Percentiles rank a stretch among this genome's conserved stretches.
Conservation (phyloP, 257 asterid species). For the Solanum ossicruentum region DNA sequence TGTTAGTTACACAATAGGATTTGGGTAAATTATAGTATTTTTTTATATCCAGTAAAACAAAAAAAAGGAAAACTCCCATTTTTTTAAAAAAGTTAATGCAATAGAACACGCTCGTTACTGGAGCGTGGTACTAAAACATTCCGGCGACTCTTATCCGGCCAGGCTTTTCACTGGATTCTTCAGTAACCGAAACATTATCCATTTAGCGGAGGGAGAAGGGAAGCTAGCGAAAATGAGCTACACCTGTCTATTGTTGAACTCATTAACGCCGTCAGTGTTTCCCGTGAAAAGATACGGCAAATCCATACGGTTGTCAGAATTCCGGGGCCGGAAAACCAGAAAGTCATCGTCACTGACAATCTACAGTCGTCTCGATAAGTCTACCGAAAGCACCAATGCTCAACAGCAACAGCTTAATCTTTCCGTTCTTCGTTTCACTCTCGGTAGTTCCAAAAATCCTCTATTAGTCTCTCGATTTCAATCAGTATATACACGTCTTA, state of each 20-base stretch:
- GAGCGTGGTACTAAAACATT: not conserved
- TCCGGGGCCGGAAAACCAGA: not conserved
- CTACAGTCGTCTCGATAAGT: conserved; percentile 20
- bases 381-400: conserved; percentile 12
- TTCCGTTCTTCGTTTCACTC: conserved; percentile 92
- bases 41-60: not conserved
- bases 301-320: conserved; percentile 8
- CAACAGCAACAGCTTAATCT: conserved; percentile 55
- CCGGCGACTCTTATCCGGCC: not conserved
- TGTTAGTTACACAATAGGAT: too few relatives aligned
- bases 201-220: not conserved
- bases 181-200: not conserved
- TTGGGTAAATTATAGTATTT: too few relatives aligned
- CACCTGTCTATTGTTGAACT: not conserved
- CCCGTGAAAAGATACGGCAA: conserved; percentile 11
- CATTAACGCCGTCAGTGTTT: conserved; percentile 7
- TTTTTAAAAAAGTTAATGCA: not conserved
- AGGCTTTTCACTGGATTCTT: not conserved
- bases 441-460: conserved; percentile 27
- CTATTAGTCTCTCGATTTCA: not conserved
- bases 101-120: not conserved
- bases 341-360: conserved; percentile 10
- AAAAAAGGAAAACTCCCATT: not conserved
- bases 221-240: not conserved
- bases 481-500: not conserved